Conservation (phyloP, 192 early-diverging fungal genomes). For the Thoreauomyces humboldtii region DNA sequence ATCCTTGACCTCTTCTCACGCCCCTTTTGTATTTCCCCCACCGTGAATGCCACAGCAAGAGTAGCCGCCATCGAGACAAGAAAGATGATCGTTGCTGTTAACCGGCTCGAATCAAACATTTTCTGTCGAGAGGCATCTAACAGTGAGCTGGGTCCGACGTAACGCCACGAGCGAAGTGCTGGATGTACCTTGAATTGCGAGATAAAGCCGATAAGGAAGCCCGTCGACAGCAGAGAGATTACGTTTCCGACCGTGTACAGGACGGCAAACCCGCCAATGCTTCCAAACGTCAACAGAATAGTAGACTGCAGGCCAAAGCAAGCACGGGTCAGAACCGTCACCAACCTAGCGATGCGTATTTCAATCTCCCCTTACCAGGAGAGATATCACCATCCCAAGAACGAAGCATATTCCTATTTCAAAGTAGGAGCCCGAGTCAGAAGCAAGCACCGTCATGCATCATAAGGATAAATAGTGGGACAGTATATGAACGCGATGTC, state of each 20-base stretch:
- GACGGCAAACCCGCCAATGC: constrained; percentile 77
- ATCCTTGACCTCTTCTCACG: no score
- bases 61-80: constrained; percentile 66
- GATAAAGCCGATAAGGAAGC: constrained; percentile 84
- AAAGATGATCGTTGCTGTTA: constrained; percentile 74
- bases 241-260: constrained; percentile 91
- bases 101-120: constrained; percentile 61
- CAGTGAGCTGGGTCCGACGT: no score
- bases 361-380: background rate
- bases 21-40: constrained; percentile 33
- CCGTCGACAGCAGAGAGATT: constrained; percentile 78
- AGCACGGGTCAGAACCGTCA: no score
- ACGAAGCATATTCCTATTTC: constrained; percentile 65
- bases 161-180: background rate
- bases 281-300: constrained; percentile 50
- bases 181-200: constrained; percentile 78
- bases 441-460: background rate
- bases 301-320: constrained; percentile 52
- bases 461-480: background rate
- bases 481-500: background rate
- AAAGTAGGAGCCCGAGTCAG: background rate
- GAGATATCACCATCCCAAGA: constrained; percentile 72
- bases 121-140: no score
- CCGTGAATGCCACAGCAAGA: constrained; percentile 69
- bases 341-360: background rate